Evolutionary conservation across 2,329 filamentous ascomycete species (phyloP).

Genomic region (Calcarisporium arbuscula): DNA sequence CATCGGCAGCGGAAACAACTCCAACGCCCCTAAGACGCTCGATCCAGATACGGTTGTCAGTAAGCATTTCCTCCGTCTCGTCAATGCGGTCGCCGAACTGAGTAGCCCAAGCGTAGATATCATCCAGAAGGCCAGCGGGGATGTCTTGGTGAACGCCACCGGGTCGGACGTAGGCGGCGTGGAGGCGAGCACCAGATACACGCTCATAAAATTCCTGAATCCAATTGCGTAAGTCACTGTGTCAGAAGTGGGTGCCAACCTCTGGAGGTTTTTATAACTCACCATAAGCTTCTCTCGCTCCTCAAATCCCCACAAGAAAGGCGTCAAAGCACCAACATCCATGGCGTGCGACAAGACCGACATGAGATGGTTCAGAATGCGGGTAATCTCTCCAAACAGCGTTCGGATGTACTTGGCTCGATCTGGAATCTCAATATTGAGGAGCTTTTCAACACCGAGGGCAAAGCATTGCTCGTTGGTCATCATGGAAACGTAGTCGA

Average conservation of each 20-base stretch:
- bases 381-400: slow-evolving; percentile 89
- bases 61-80: slow-evolving; percentile 97
- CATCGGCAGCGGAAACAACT: slow-evolving; percentile 84
- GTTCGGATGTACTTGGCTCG: slow-evolving; percentile 96
- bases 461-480: slow-evolving; percentile 98
- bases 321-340: slow-evolving; percentile 96
- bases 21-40: slow-evolving; percentile 86
- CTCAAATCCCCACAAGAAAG: slow-evolving; percentile 99
- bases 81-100: slow-evolving; percentile 98
- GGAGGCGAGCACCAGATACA: slow-evolving; percentile 94
- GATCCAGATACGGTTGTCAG: slow-evolving; percentile 99
- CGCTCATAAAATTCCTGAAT: slow-evolving; percentile 99
- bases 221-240: not conserved
- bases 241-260: no score
- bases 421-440: slow-evolving; percentile 93
- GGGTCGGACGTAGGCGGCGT: slow-evolving; percentile 93
- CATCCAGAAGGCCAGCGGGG: slow-evolving; percentile 86
- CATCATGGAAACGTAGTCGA: slow-evolving; percentile 99
- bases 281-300: slow-evolving; percentile 99
- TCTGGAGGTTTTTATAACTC: slow-evolving; percentile 26
- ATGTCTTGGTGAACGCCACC: slow-evolving; percentile 96
- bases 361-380: slow-evolving; percentile 96
- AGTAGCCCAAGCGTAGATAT: slow-evolving; percentile 99
- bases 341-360: slow-evolving; percentile 94
- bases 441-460: slow-evolving; percentile 91